phyloP scores from a whole-genome alignment of 2,329 filamentous ascomycete species.

The Chrysosporium queenslandicum region DNA sequence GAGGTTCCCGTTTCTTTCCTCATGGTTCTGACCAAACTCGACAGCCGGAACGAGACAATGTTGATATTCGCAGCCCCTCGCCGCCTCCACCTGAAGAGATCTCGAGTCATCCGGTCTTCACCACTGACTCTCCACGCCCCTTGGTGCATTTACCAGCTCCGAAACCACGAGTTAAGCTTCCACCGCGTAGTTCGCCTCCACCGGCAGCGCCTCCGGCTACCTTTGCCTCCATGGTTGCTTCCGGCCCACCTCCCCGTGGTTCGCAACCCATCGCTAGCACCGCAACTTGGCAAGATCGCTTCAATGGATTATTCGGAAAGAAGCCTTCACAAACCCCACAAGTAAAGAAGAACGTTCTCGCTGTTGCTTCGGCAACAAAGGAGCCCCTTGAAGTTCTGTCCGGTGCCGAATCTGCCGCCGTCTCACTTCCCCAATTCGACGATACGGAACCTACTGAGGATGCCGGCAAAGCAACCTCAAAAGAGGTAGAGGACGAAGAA shows the following conservation, averaged over 20 bases:
- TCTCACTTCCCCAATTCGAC: slow-evolving; percentile 52
- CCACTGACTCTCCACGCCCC: slow-evolving; percentile 42
- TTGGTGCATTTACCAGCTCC: slow-evolving; percentile 49
- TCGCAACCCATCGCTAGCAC: slow-evolving; percentile 38
- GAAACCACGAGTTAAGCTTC: slow-evolving; percentile 70
- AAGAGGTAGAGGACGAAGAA: slow-evolving; percentile 65
- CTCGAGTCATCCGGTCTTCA: slow-evolving; percentile 48
- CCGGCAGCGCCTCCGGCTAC: slow-evolving; percentile 38
- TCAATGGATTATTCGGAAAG: slow-evolving; percentile 69
- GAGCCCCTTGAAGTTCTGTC: slow-evolving; percentile 52
- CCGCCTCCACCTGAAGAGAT: slow-evolving; percentile 50
- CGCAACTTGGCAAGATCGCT: slow-evolving; percentile 65
- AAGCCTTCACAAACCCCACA: slow-evolving; percentile 35
- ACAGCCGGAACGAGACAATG: slow-evolving; percentile 26
- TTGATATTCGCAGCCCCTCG: slow-evolving; percentile 34
- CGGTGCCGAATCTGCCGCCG: slow-evolving; percentile 50
- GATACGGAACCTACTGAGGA: slow-evolving; percentile 31
- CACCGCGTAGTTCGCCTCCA: slow-evolving; percentile 44
- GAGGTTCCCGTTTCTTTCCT: slow-evolving; percentile 43
- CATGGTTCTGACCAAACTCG: slow-evolving; percentile 30
- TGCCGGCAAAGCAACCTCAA: slow-evolving; percentile 45
- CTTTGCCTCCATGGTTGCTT: slow-evolving; percentile 37
- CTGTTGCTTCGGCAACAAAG: slow-evolving; percentile 59
- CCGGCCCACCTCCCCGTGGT: slow-evolving; percentile 32
- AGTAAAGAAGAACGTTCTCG: slow-evolving; percentile 46